Evolutionary conservation across 306 rosid genomes (phyloP), one percentile per base, ranked within the genome.

Genomic region (Dalbergia oliveri): DNA sequence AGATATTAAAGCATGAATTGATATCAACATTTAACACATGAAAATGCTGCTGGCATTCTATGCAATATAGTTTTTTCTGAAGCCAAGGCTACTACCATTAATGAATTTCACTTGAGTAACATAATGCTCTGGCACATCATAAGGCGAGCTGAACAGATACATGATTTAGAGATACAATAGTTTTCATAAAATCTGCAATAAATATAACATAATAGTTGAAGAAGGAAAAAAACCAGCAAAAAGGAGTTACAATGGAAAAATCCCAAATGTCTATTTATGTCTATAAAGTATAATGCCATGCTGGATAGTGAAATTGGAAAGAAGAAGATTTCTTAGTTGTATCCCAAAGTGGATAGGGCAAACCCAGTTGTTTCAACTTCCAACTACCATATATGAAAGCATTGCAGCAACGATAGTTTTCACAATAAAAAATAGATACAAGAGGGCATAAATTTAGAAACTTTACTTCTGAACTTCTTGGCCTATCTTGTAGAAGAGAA

Each of bases 401-500:
- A 59, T 21, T 72, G 74, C 10, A n/a, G 19, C 69, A 67, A 34
- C 3, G 37, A 68, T 72, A 15, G 62, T 15, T 37, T 33, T 63
- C 44, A 66, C n/a, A 1, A 21, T 73, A 43, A 51, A 72, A 62
- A 44, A 70, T 12, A 75, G 54, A 82, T 65, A 10, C 44, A 59
- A 47, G 72, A 72, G 15, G 73, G 79, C 72, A 53, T 16, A 51
- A 68, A 59, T 23, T 61, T 66, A 61, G 53, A 78, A 69, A 67
- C 66, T 61, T 80, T 89, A 94, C 97, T 88, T 92, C 78, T 94
- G 92, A 82, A 94, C 97, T 2, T 91, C 94, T 81, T 79, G 93
- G 58, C 98, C 97, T 79, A 92, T 86, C 81, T 84, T 94, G 81
- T 92, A 94, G 85, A 94, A 94, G 59, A 94, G 86, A 84, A 94